Base-by-base conservation (phyloP, 768 basidiomycete genomes). In the Serendipita sp. region DNA sequence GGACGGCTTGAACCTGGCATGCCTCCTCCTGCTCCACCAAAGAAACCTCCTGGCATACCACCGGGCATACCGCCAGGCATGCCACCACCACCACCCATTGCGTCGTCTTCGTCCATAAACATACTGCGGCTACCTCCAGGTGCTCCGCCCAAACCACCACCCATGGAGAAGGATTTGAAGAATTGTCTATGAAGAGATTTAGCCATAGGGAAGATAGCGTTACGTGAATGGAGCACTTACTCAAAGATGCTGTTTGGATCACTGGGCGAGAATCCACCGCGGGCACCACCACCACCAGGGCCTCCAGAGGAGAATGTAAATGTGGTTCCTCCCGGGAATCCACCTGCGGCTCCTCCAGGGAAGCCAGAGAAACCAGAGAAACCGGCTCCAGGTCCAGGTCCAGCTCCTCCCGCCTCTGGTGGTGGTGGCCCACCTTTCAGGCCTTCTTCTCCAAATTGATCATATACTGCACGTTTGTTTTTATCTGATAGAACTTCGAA, bases 401-500 rank as follows among this genome's bases (percentile, higher is more conserved):
- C 81, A 46, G 81, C 81, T 37, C 80, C 81, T 31, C 29, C 55
- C 58, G n/a, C 48, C 18, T 65, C 67, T 3, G 66, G 66, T 65
- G 84, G 81, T 34, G 76, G 69, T 2, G 79, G 76, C 0, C 77
- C 81, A 40, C 81, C 82, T 72, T 97, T 97, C 68, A 97, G 80
- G 1, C 95, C 94, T 64, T 96, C 94, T 72, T 96, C 93, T 40
- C 95, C 95, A 64, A 93, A 86, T 68, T 96, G 91, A 73, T 96
- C 94, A 68, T 93, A 97, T 4, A 91, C 71, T 0, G 87, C 75
- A 27, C 90, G 86, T 70, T 91, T 92, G 71, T 91, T 78, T 73
- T 83, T 83, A 74, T 96, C 92, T 62, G 81, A 88, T 64, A 98
- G 83, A 33, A 95, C 93, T 72, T 98, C 95, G 69, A 95, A 98